Percentiles rank a stretch among this genome's conserved stretches.
Conservation (phyloP, 2,329 filamentous ascomycete genomes). For the Colletotrichum trifolii region DNA sequence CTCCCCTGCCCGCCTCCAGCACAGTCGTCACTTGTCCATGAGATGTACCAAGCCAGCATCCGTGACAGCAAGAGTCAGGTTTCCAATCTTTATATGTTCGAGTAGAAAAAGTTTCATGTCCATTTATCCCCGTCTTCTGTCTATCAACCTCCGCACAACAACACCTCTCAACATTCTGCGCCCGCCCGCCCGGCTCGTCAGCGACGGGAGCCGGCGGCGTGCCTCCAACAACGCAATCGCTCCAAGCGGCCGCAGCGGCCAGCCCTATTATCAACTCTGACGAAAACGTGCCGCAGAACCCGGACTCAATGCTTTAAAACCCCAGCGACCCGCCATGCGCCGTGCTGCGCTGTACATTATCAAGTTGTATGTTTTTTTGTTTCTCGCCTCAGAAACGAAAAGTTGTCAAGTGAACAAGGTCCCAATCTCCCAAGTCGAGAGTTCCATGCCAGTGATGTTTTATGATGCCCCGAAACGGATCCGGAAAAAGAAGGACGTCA, state of each 20-base stretch:
- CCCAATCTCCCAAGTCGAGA: constrained; percentile 35
- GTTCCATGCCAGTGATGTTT: constrained; percentile 38
- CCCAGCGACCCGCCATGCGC: constrained; percentile 51
- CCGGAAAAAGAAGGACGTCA: constrained; percentile 27
- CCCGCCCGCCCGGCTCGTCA: not conserved
- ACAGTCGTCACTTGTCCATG: too few species aligned
- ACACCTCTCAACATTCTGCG: constrained; percentile 13
- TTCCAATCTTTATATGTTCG: constrained; percentile 15
- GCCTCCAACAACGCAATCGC: constrained; percentile 29
- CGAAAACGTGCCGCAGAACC: constrained; percentile 40
- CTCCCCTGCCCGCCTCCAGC: too few species aligned
- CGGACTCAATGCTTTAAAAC: constrained; percentile 50
- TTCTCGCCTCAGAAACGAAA: constrained; percentile 31
- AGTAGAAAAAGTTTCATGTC: constrained; percentile 35
- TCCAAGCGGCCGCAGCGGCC: constrained; percentile 29
- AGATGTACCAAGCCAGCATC: too few species aligned
- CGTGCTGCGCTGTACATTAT: constrained; percentile 52
- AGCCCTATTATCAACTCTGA: constrained; percentile 38
- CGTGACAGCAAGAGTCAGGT: too few species aligned
- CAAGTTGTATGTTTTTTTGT: constrained; percentile 41
- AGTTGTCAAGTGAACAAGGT: constrained; percentile 29
- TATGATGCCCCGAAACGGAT: constrained; percentile 30
- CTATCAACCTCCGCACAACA: constrained; percentile 36
- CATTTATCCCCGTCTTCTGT: constrained; percentile 36
- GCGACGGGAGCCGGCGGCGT: not conserved